A percentile compares a stretch with the other conserved stretches of the same genome.
Evolutionary conservation across 257 asterid species (phyloP).

Genomic region (Lithospermum erythrorhizon): DNA sequence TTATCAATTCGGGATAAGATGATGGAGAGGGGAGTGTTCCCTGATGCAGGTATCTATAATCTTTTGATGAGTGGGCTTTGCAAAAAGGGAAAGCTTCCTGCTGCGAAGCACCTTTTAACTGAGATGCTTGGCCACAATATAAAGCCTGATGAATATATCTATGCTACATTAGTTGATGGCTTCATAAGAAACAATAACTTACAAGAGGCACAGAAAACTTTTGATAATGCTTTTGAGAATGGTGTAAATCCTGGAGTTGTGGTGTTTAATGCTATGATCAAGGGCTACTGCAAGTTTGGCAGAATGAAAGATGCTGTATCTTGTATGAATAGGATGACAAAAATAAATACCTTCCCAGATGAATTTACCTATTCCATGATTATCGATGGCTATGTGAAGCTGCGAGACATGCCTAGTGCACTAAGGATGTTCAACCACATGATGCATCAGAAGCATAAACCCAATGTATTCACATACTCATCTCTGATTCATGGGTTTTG

Average conservation of each 20-base stretch:
- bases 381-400: constrained; percentile 75
- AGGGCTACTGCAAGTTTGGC: constrained; percentile 78
- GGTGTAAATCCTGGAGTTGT: constrained; percentile 66
- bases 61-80: constrained; percentile 71
- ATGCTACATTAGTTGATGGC: constrained; percentile 84
- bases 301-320: constrained; percentile 56
- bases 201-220: constrained; percentile 53
- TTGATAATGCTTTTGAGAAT: constrained; percentile 31
- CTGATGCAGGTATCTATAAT: constrained; percentile 78
- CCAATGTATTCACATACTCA: constrained; percentile 62
- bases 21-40: constrained; percentile 52
- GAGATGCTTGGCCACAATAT: constrained; percentile 65
- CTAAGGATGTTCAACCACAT: constrained; percentile 42
- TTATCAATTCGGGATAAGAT: constrained; percentile 53
- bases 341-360: constrained; percentile 45
- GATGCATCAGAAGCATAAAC: constrained; percentile 31
- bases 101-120: constrained; percentile 46
- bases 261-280: constrained; percentile 77
- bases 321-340: constrained; percentile 44
- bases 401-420: constrained; percentile 49
- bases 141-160: constrained; percentile 53
- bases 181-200: constrained; percentile 51
- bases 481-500: constrained; percentile 73
- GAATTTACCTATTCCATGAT: constrained; percentile 70
- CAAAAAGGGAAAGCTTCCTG: constrained; percentile 43